Base-by-base conservation (phyloP, 2,329 filamentous ascomycete genomes). In the Passalora sequoiae region DNA sequence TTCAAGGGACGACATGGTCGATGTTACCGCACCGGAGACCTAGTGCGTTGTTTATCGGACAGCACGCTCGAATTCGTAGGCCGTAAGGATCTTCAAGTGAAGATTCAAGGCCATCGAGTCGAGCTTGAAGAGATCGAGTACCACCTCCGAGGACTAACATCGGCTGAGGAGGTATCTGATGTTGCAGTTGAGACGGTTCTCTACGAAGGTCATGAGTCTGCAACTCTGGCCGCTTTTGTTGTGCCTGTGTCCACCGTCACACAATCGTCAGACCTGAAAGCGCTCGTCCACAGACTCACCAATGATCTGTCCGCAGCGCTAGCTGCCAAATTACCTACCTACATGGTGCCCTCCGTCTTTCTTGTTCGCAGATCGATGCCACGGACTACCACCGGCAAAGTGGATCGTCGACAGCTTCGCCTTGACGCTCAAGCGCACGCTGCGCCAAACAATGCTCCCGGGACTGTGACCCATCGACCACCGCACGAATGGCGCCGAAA, bases 331-430 rank as follows among this genome's bases (percentile, higher is more conserved):
- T 65, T 94, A 0, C 81, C 86, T 0, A 56, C 63, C 0, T 92
- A 92, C 60, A 89, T 89, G 84, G 64, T 91, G 1, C 88, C 88
- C 0, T 78, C 79, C 0, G 77, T 80, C 47, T 65, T 91, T 3
- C 68, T 94, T 4, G 81, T 83, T 0, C 70, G 94, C 4, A 74
- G 77, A 1, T 58, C 62, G 1, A 69, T 94, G 27, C 86, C 87
- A 0, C 72, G 81, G 54, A 89, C 83, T 0, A 60, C 75, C 0
- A 83, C 83, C 40, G 84, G 84, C 1, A 92, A 92, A 60, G 70
- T 83, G 4, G 79, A 94, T 57, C 76, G 75, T 43, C 58, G 63
- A 59, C 0, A 60, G 65, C 1, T 81, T 82, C 51, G 43, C 63
- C 1, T 44, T 6, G 6, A 15, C 4, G 5, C 15, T 4, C 6